Evolutionary conservation across 768 basidiomycete genomes (phyloP).

Genomic region (Amanita phalloides): DNA sequence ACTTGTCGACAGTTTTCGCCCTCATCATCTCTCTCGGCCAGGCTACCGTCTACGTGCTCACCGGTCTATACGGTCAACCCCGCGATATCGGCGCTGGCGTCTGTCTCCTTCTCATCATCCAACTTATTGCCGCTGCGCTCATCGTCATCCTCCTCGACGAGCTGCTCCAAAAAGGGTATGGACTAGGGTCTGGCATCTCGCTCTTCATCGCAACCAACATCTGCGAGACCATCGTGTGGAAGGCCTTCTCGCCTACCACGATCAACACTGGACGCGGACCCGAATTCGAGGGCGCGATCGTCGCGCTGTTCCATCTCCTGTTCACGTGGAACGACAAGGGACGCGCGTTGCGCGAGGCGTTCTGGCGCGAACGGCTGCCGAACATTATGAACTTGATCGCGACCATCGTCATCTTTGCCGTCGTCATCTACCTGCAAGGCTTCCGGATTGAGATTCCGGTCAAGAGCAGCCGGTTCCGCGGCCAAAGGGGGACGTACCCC

Average conservation of each 20-base stretch:
- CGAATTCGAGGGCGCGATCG: slow-evolving; percentile 95
- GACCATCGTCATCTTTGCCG: slow-evolving; percentile 84
- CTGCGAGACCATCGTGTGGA: slow-evolving; percentile 99
- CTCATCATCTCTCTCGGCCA: slow-evolving; percentile 95
- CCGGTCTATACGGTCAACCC: slow-evolving; percentile 93
- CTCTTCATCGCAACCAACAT: slow-evolving; percentile 99
- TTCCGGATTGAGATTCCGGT: slow-evolving; percentile 99
- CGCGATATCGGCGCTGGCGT: slow-evolving; percentile 92
- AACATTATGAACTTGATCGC: slow-evolving; percentile 98
- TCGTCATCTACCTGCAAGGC: slow-evolving; percentile 97
- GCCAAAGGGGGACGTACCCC: slow-evolving; percentile 93
- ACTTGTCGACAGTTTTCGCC: slow-evolving; percentile 65
- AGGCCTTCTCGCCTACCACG: slow-evolving; percentile 97
- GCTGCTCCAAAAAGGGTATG: slow-evolving; percentile 97
- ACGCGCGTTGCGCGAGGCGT: slow-evolving; percentile 92
- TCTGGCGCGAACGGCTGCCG: slow-evolving; percentile 94
- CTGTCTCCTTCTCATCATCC: slow-evolving; percentile 92
- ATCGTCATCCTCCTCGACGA: slow-evolving; percentile 98
- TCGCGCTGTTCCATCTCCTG: slow-evolving; percentile 92
- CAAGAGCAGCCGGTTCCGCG: slow-evolving; percentile 92
- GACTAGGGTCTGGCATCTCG: slow-evolving; percentile 96
- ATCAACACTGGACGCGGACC: slow-evolving; percentile 97
- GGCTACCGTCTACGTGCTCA: slow-evolving; percentile 93
- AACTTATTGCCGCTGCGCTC: slow-evolving; percentile 86
- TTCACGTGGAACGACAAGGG: slow-evolving; percentile 99